Evolutionary conservation across 192 early-diverging fungal genomes (phyloP), one percentile per base, ranked within the genome.

Genomic region (Rhizophagus sp.): DNA sequence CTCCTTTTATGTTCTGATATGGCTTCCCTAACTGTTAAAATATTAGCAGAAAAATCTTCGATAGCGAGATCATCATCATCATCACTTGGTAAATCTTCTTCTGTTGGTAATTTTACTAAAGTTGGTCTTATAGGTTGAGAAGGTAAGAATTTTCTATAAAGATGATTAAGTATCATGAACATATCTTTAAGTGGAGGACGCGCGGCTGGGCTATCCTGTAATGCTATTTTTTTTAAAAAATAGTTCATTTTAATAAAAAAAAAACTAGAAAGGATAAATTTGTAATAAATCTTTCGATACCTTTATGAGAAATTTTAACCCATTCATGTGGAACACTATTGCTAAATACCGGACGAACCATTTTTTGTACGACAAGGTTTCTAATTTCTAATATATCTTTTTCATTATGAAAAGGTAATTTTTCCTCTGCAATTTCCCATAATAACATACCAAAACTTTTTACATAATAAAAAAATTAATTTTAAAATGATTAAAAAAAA

Each of bases 401-500:
- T 65, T 65, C 75, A 65, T 77, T 44, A 4, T 39, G 11, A 50
- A 52, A 68, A 11, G 76, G 76, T 25, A 78, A 25, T 47, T 50
- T 66, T 39, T 57, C 64, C 30, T 78, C 76, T 22, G 76, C 76
- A 33, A 78, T 78, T 50, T 78, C 76, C 76, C 76, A 78, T 7
- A 78, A 39, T 22, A 78, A 24, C 65, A 78, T 68, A 24, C 76
- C 76, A 57, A 78, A 78, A 78, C 76, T 78, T 39, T 39, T 39
- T 15, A 12, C 13, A 69, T 19, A 8, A 36, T 30, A 69, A 69
- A 41, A 22, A 39, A 69, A 41, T 39, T 1, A 22, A 39, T 39
- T 36, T 19, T 11, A n/a, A 70, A n/a, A n/a, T n/a, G 17, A 41
- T 9, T n/a, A 44, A 41, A 69, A 9, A 33, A 17, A 19, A 39